Conservation (phyloP, 208 protist genomes). For the Porcisia hertigi region DNA sequence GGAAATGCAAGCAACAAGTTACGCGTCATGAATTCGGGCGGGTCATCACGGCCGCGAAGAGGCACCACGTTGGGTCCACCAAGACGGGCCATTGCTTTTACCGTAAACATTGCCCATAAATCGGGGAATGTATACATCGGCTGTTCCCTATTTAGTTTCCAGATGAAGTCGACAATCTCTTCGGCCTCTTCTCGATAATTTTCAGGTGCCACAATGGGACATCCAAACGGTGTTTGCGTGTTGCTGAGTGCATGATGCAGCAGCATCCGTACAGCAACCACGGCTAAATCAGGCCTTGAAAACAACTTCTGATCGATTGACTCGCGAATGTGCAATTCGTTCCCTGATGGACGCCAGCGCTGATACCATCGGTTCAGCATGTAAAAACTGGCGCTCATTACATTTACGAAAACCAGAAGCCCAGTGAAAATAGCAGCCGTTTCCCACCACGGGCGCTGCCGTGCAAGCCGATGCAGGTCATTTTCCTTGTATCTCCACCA, state of each 20-base stretch:
- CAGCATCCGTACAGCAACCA: conserved; percentile 77
- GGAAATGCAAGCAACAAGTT: conserved; percentile 43
- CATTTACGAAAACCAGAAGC: conserved; percentile 74
- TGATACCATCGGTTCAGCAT: conserved; percentile 75
- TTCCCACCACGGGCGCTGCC: conserved; percentile 88
- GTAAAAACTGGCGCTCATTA: conserved; percentile 56
- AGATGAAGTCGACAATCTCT: conserved; percentile 68
- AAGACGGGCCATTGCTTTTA: conserved; percentile 72
- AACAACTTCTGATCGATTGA: conserved; percentile 76
- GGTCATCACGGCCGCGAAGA: conserved; percentile 55
- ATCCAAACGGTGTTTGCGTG: conserved; percentile 76
- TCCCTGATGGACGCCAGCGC: conserved; percentile 64
- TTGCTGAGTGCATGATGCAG: conserved; percentile 74
- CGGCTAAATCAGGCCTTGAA: conserved; percentile 75
- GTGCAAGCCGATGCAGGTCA: conserved; percentile 70
- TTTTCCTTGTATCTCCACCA: conserved; percentile 68
- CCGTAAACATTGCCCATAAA: conserved; percentile 77
- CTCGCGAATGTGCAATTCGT: conserved; percentile 57
- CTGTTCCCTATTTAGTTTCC: conserved; percentile 61
- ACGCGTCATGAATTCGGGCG: conserved; percentile 25
- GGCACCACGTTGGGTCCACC: conserved; percentile 71
- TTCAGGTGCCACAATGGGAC: conserved; percentile 76
- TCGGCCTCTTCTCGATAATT: conserved; percentile 63
- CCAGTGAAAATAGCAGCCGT: conserved; percentile 67
- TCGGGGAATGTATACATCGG: conserved; percentile 78